These are phyloP conservation scores for Salix brachista DNA, from an alignment of 345 rosid species.

Conservation along the genomic window DNA sequence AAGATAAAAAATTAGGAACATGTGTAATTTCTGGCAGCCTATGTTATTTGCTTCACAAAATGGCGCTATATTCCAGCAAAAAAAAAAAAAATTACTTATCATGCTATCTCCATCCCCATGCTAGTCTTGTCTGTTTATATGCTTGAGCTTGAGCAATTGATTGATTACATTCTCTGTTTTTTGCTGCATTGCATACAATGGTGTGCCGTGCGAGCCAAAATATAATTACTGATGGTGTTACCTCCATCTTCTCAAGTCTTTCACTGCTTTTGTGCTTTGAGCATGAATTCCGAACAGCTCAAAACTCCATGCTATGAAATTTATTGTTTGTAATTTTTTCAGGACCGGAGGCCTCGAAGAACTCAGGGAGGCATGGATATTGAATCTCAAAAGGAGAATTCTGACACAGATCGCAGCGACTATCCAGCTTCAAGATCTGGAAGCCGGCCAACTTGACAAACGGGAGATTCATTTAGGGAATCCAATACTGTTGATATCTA, in stretches of 20 bases:
- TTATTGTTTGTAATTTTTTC: slow-evolving; percentile 14
- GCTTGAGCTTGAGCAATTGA: not conserved
- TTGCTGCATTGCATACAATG: no score
- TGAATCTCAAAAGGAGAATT: slow-evolving; percentile 62
- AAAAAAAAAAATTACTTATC: not conserved
- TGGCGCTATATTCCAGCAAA: not conserved
- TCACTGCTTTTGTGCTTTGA: not conserved
- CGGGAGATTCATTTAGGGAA: not conserved
- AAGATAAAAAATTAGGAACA: not conserved
- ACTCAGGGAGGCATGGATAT: slow-evolving; percentile 61
- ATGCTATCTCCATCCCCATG: not conserved
- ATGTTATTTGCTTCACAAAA: not conserved
- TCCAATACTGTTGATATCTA: slow-evolving; percentile 31
- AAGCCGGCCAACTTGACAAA: slow-evolving; percentile 36
- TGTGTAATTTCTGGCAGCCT: not conserved
- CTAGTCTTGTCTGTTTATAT: not conserved
- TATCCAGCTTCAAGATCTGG: slow-evolving; percentile 60
- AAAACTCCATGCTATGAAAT: not conserved
- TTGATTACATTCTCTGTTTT: not conserved
- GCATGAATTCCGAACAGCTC: not conserved
- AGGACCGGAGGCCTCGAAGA: slow-evolving; percentile 81
- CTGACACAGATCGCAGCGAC: slow-evolving; percentile 69
- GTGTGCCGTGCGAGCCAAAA: no score
- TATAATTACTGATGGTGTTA: no score
- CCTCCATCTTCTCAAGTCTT: no score